Base-by-base conservation (phyloP, 1,284 basidiomycete genomes). In the Melampsora abietis-canadensis region DNA sequence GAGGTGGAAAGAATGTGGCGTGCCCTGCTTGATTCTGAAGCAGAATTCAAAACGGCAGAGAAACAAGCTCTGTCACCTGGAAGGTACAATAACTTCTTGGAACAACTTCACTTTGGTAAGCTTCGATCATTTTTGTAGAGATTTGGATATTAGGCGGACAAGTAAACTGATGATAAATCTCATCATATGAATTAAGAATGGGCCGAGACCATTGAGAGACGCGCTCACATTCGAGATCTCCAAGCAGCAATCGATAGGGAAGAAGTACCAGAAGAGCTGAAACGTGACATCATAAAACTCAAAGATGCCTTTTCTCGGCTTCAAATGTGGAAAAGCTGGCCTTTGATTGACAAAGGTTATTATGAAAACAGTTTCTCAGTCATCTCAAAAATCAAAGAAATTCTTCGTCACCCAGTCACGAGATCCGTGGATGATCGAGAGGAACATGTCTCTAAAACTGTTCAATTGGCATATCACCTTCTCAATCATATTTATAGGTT, bases 91-190 rank as follows among this genome's bases (percentile, higher is more conserved):
- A 54, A 54, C 51, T 54, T 54, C 24, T 54, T 54, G 17, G 51
- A 54, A 54, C 51, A 54, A 54, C 51, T 54, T 54, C 51, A 54
- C 51, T 54, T 54, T 54, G 51, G 51, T 54, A 54, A 54, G 51
- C 24, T 21, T 54, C 51, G 4, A n/a, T n/a, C 5, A 54, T 54
- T 10, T 40, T 40, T 4, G 3, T 7, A 40, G 12, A 40, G 5
- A 12, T 40, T 40, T 40, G 1, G 37, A 12, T 40, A 40, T 8
- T 10, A 40, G 37, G 6, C 37, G 12, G 12, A 8, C 6, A 40
- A 40, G 4, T 40, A 40, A 40, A 40, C 37, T 40, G 37, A 40
- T 12, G 5, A 40, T 40, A 40, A 40, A 40, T 12, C 37, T 40
- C 2, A 40, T 34, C 34, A 34, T 34, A 4, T 34, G 12, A 21